A percentile compares a stretch with the other conserved stretches of the same genome.
phyloP scores from a whole-genome alignment of 2,329 filamentous ascomycete genomes.

The Ophiocordyceps camponoti-saundersi region DNA sequence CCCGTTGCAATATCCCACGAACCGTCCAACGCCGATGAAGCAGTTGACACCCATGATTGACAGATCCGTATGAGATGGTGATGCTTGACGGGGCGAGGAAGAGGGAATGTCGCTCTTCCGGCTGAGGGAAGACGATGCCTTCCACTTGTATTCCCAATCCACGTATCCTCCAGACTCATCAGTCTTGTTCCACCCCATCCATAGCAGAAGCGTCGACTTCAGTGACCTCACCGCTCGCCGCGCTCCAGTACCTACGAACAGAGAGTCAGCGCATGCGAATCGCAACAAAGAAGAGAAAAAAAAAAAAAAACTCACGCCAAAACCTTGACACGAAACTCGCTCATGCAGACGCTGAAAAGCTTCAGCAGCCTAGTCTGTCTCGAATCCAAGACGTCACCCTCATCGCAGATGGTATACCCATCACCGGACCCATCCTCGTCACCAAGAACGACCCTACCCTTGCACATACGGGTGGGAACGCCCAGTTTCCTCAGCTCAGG shows the following conservation, averaged over 20 bases:
- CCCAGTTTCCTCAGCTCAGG: conserved; percentile 78
- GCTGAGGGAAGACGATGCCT: neutral
- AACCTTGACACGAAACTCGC: conserved; percentile 74
- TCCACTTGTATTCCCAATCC: neutral
- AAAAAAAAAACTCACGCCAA: conserved; percentile 40
- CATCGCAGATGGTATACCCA: conserved; percentile 65
- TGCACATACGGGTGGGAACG: conserved; percentile 75
- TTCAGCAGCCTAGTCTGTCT: conserved; percentile 88
- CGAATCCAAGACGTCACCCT: conserved; percentile 73
- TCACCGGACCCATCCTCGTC: conserved; percentile 33
- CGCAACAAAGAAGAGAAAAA: neutral
- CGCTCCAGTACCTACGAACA: conserved; percentile 38
- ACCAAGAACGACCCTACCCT: conserved; percentile 68
- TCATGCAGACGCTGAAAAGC: conserved; percentile 78
- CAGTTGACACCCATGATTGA: conserved; percentile 4
- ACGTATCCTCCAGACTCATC: conserved; percentile 1
- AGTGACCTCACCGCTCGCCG: conserved; percentile 40
- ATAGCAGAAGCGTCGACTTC: conserved; percentile 27
- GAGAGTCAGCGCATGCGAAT: neutral
- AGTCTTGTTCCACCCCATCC: conserved; percentile 16
- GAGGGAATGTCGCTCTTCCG: too few species aligned
- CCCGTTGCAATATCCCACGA: conserved; percentile 8
- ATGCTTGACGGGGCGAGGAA: too few species aligned
- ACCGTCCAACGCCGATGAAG: conserved; percentile 18
- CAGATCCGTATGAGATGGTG: too few species aligned